Percentiles rank a stretch among this genome's conserved stretches.
Conservation (phyloP, 768 basidiomycete genomes). For the Naganishia friedmannii region DNA sequence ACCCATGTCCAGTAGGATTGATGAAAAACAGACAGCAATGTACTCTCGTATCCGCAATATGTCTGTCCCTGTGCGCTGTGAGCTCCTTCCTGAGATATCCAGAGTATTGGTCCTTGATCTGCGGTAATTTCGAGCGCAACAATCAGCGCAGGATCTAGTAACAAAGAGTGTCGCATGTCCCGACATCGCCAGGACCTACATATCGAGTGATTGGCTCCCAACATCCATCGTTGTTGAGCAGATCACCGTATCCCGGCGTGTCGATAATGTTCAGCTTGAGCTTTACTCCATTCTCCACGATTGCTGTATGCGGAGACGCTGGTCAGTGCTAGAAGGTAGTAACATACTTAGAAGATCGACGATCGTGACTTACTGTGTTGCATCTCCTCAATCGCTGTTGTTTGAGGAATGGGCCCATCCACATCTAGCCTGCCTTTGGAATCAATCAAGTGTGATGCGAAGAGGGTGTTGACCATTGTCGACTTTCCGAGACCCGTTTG, state of each 20-base stretch:
- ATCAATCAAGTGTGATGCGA: slow-evolving; percentile 96
- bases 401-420: slow-evolving; percentile 86
- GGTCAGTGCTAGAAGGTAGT: no score
- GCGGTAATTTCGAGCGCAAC: background rate
- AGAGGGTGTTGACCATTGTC: slow-evolving; percentile 97
- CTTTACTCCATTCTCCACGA: slow-evolving; percentile 92
- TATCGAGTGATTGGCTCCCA: slow-evolving; percentile 99
- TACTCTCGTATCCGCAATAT: slow-evolving; percentile 96
- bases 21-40: slow-evolving; percentile 99
- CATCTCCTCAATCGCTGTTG: slow-evolving; percentile 91
- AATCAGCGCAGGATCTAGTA: slow-evolving; percentile 1
- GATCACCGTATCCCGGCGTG: slow-evolving; percentile 97
- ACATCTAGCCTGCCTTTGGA: slow-evolving; percentile 88
- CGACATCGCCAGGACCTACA: slow-evolving; percentile 59
- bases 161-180: slow-evolving; percentile 54
- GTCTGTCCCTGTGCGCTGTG: slow-evolving; percentile 96
- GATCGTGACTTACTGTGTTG: slow-evolving; percentile 75
- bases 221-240: slow-evolving; percentile 98
- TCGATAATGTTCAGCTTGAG: slow-evolving; percentile 96
- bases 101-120: slow-evolving; percentile 81
- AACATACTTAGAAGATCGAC: background rate
- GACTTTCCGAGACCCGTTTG: slow-evolving; percentile 98
- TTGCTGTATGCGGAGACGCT: slow-evolving; percentile 59
- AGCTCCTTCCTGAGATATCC: slow-evolving; percentile 98
- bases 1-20: slow-evolving; percentile 94